Conservation (phyloP, 2,329 filamentous ascomycete species). For the Lachnum nothofagi region DNA sequence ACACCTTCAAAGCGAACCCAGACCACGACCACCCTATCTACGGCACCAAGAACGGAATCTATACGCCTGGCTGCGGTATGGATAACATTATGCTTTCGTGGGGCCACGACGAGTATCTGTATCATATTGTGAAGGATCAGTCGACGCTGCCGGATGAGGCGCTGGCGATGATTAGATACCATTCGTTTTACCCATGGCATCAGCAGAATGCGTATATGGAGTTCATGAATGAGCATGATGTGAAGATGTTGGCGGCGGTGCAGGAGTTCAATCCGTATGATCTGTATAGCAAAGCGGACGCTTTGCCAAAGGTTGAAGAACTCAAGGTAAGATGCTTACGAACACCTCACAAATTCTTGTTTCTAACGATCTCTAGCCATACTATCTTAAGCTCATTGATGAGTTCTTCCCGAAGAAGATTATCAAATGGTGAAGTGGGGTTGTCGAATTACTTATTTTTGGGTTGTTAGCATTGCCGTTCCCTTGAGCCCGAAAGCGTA, state of each 20-base stretch:
- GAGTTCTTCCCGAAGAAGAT: conserved; percentile 67
- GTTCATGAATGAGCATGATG: conserved; percentile 79
- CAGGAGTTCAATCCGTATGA: conserved; percentile 88
- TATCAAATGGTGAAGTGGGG: conserved; percentile 55
- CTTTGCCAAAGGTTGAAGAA: conserved; percentile 67
- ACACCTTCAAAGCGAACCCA: conserved; percentile 72
- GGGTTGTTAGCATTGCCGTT: no score
- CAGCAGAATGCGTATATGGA: conserved; percentile 71
- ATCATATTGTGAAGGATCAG: conserved; percentile 81
- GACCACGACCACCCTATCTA: conserved; percentile 69
- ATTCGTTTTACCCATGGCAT: conserved; percentile 93
- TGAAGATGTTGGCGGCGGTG: conserved; percentile 74
- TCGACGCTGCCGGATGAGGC: conserved; percentile 72
- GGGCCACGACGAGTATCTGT: conserved; percentile 86
- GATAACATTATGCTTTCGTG: conserved; percentile 87
- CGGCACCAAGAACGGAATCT: conserved; percentile 73
- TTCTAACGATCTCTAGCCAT: conserved; percentile 45
- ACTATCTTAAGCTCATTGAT: conserved; percentile 69
- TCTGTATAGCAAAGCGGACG: conserved; percentile 86
- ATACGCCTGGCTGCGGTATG: conserved; percentile 70
- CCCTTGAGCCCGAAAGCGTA: no score
- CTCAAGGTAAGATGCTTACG: conserved; percentile 56
- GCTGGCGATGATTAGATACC: conserved; percentile 86
- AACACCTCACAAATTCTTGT: background rate
- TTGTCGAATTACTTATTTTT: no score